phyloP scores from a whole-genome alignment of 192 early-diverging fungal species.

The Rhizophagus clarus region DNA sequence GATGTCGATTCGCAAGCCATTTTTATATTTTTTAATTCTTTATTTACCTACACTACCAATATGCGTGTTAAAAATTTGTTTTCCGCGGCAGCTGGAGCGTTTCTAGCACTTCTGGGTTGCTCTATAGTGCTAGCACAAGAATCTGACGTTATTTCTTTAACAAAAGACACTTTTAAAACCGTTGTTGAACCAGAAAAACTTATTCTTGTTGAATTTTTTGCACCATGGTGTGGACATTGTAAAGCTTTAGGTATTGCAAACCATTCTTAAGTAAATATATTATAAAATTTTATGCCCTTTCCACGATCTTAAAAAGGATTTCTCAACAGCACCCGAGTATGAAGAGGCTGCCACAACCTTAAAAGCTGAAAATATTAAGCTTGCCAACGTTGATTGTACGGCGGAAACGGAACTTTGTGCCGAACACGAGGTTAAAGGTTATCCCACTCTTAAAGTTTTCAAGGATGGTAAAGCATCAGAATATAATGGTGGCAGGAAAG shows the following conservation, averaged over 20 bases:
- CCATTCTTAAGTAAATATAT: too few relatives aligned
- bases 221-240: slow-evolving; percentile 99
- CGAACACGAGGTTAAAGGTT: slow-evolving; percentile 81
- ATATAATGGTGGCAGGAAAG: slow-evolving; percentile 89
- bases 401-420: slow-evolving; percentile 82
- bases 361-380: slow-evolving; percentile 68
- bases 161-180: slow-evolving; percentile 61
- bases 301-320: not conserved
- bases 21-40: not conserved
- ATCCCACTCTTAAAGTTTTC: slow-evolving; percentile 94
- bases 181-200: slow-evolving; percentile 66
- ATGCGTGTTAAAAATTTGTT: not conserved
- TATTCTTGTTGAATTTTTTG: slow-evolving; percentile 92
- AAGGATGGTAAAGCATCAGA: slow-evolving; percentile 66
- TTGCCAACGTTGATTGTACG: slow-evolving; percentile 99
- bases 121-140: not conserved
- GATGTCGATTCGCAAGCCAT: not conserved
- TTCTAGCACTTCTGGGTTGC: not conserved
- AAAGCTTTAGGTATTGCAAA: slow-evolving; percentile 67
- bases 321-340: slow-evolving; percentile 83
- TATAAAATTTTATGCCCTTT: not conserved
- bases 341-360: slow-evolving; percentile 88
- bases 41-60: too few relatives aligned
- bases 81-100: not conserved
- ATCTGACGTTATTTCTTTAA: slow-evolving; percentile 60